Evolutionary conservation across 257 asterid genomes (phyloP).

Genomic region (Paraleonurus japonicus): DNA sequence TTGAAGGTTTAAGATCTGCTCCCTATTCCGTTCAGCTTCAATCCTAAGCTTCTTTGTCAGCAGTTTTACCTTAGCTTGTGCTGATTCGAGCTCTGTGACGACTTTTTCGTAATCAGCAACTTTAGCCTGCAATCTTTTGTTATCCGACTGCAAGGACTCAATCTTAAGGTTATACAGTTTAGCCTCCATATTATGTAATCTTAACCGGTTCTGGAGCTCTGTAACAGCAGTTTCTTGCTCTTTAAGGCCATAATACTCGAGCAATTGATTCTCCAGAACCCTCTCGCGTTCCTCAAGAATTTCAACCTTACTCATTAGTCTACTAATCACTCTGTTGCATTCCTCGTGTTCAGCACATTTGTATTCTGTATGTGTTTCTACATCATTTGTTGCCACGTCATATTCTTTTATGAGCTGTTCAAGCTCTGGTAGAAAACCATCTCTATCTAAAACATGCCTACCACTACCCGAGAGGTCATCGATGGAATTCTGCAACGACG

Average conservation of each 20-base stretch:
- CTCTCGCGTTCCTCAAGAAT: slow-evolving; percentile 69
- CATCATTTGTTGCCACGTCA: slow-evolving; percentile 26
- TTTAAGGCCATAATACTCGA: slow-evolving; percentile 83
- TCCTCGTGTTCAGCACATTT: slow-evolving; percentile 34
- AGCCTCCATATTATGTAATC: slow-evolving; percentile 63
- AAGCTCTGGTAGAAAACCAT: slow-evolving; percentile 48
- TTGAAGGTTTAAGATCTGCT: slow-evolving; percentile 62
- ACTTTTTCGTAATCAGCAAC: slow-evolving; percentile 62
- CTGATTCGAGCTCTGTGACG: slow-evolving; percentile 66
- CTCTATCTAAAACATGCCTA: slow-evolving; percentile 37
- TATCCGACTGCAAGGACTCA: slow-evolving; percentile 67
- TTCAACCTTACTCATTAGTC: slow-evolving; percentile 50
- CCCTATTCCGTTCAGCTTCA: slow-evolving; percentile 69
- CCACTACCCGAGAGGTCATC: slow-evolving; percentile 35
- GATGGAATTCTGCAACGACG: slow-evolving; percentile 37
- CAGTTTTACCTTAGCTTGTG: slow-evolving; percentile 62
- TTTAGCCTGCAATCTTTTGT: slow-evolving; percentile 58
- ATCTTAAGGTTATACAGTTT: slow-evolving; percentile 64
- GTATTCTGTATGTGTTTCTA: slow-evolving; percentile 23
- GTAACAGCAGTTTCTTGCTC: slow-evolving; percentile 74
- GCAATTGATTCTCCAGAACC: slow-evolving; percentile 62
- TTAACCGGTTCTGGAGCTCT: slow-evolving; percentile 77
- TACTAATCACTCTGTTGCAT: slow-evolving; percentile 48
- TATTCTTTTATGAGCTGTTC: slow-evolving; percentile 46
- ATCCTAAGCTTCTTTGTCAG: slow-evolving; percentile 60